A percentile compares a stretch with the other conserved stretches of the same genome.
These are phyloP conservation scores for Escallonia herrerae DNA, from an alignment of 129 eudicot genomes.

Conservation along the genomic window DNA sequence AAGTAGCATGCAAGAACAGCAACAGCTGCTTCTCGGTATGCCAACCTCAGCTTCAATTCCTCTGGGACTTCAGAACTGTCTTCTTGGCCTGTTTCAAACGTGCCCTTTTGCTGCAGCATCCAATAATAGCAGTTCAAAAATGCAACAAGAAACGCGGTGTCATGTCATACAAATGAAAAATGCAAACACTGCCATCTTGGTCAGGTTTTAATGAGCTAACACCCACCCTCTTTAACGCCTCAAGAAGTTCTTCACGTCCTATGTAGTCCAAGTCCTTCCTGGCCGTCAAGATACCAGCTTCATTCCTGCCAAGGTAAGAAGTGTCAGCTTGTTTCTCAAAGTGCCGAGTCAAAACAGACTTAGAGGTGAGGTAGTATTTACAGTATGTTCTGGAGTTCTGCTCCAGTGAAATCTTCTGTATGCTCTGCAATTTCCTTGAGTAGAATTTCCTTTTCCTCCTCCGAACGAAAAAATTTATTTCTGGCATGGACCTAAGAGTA, in stretches of 20 bases:
- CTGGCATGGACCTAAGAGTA: conserved; percentile 71
- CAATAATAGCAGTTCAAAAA: conserved; percentile 11
- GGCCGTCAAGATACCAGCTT: conserved; percentile 94
- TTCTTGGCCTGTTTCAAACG: conserved; percentile 97
- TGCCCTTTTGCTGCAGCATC: conserved; percentile 81
- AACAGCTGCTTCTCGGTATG: conserved; percentile 95
- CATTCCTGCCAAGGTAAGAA: conserved; percentile 56
- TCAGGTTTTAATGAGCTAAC: conserved; percentile 1
- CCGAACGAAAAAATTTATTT: conserved; percentile 80
- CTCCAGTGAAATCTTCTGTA: conserved; percentile 93
- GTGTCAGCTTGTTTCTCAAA: conserved; percentile 19
- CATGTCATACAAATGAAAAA: conserved; percentile 1
- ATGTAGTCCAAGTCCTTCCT: conserved; percentile 87
- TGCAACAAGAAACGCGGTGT: background rate
- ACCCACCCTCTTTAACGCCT: conserved; percentile 83
- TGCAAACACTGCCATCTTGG: conserved; percentile 4
- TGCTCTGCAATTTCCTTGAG: conserved; percentile 75
- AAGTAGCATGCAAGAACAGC: conserved; percentile 85
- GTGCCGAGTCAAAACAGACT: background rate
- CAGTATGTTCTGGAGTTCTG: conserved; percentile 94
- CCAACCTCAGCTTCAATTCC: conserved; percentile 79
- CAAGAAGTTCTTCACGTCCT: conserved; percentile 82
- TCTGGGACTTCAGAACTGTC: conserved; percentile 79
- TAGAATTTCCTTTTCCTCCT: conserved; percentile 68
- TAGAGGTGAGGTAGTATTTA: conserved; percentile 18